Evolutionary conservation across 2,329 filamentous ascomycete species (phyloP), one percentile per base, ranked within the genome.

Genomic region (Penicillium sclerotigenum): DNA sequence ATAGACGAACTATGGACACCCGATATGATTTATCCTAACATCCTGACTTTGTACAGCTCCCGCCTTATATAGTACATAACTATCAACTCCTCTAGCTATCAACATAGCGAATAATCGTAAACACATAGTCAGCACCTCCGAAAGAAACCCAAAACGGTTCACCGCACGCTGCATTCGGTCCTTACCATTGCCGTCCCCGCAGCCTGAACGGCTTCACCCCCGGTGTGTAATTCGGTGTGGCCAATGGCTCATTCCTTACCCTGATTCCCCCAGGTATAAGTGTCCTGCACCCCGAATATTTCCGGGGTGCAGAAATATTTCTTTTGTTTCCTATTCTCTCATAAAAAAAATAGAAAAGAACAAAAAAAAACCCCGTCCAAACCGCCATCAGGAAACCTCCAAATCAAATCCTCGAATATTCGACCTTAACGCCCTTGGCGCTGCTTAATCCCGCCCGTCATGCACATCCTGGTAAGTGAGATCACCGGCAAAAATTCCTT

Each of bases 381-480:
- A 45, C 26, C 14, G 13, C 29, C 7, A 13, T 14, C 11, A 18
- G 14, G 10, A n/a, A 31, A 14, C 24, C 16, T 37, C 41, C 28
- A 33, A 29, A 47, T 52, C 26, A 16, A 47, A 47, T 8, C 28
- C 18, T 38, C 24, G 33, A 38, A 50, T 49, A 49, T 42, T 42
- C 43, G n/a, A 29, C 24, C 47, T 43, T 50, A 54, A 48, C 52
- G 46, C 45, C 34, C 46, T 52, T 52, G 49, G 52, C 55, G 59
- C 58, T 49, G 42, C 14, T 42, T 52, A 59, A 46, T 47, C 47
- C 36, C 58, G 52, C 47, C 36, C 58, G 52, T 36, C 57, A 79
- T 79, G 77, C 77, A 79, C 71, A 78, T 79, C 59, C 71, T 79
- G 61, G 77, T 79, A 76, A 66, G 74, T 63, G 22, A 37, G 40